Base-by-base conservation (phyloP, 495 filamentous ascomycete genomes). In the Hypoxylon subgilvum region DNA sequence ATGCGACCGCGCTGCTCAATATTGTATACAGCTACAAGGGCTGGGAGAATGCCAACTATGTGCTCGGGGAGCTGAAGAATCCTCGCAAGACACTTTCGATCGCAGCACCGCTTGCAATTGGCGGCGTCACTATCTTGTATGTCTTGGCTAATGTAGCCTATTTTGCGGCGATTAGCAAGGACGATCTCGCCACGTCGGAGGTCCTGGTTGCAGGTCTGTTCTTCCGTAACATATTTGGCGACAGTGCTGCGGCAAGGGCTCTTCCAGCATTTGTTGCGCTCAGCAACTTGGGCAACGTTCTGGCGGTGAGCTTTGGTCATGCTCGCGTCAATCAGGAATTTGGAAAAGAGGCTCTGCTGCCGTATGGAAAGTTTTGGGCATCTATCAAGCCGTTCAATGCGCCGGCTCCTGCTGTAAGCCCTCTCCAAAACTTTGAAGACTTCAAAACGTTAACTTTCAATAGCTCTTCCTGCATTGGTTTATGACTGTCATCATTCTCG, bases 121-220 rank as follows among this genome's bases (percentile, higher is more conserved):
- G 71, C 19, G 75, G 78, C 6, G 85, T 88, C 18, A 80, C 82
- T 0, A 72, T 89, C 21, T 71, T 88, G 0, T 89, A 88, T 71
- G 84, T 89, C 70, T 66, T 89, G 18, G 82, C 80, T 63, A 89
- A 90, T 70, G 82, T 90, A 41, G 86, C 87, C 49, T 90, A 89
- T 68, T 88, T 89, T 55, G 84, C 84, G 3, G 87, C 84, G 0
- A 84, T 89, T 4, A 78, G 84, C 16, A 84, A 83, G 54, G 76
- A 81, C 13, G 83, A 88, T 40, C 82, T 89, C 60, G 71, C 84
- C 6, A 72, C 73, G 3, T 83, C 83, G 0, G 82, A 81, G 16
- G 77, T 80, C 12, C 79, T 87, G 7, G 79, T 88, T 14, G 87
- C 86, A 2, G 85, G 83, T 0, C 61, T 79, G 0, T 83, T 90